Evolutionary conservation across 1,284 basidiomycete species (phyloP).

Genomic region (Irpex sp.): DNA sequence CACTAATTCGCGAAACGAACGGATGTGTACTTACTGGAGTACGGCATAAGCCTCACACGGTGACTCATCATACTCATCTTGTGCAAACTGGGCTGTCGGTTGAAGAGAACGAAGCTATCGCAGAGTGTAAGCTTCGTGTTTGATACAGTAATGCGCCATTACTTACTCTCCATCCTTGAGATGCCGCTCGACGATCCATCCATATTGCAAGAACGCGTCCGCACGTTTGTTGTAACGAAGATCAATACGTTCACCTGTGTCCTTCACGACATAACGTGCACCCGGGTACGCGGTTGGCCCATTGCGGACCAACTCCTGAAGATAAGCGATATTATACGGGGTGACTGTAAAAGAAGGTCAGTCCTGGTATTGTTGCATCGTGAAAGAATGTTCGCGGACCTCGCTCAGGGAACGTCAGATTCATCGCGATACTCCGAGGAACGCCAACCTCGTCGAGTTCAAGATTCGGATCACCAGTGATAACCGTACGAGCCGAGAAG

Average conservation of each 20-base stretch:
- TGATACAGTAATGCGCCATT: neutral
- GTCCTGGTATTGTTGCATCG: neutral
- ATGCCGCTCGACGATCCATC: constrained; percentile 99
- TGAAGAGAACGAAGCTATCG: constrained; percentile 88
- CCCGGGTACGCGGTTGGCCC: constrained; percentile 96
- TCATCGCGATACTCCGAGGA: constrained; percentile 96
- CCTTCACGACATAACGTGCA: constrained; percentile 95
- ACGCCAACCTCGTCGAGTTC: constrained; percentile 98
- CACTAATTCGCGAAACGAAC: neutral
- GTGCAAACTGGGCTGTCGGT: constrained; percentile 97
- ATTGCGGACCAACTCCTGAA: constrained; percentile 96
- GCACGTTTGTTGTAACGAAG: constrained; percentile 96
- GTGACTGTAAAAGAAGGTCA: constrained; percentile 60
- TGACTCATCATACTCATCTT: constrained; percentile 99
- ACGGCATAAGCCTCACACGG: constrained; percentile 96
- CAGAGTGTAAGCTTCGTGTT: neutral
- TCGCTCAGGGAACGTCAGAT: constrained; percentile 95
- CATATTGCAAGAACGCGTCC: constrained; percentile 96
- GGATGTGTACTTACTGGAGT: constrained; percentile 77
- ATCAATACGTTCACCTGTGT: constrained; percentile 98
- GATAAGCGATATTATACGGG: constrained; percentile 93
- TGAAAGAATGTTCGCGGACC: constrained; percentile 40
- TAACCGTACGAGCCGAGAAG: constrained; percentile 98
- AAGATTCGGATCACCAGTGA: constrained; percentile 97
- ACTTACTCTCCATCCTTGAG: constrained; percentile 96